phyloP scores from a whole-genome alignment of 73 alveolate genomes.

The Paramecium sexaurelia region DNA sequence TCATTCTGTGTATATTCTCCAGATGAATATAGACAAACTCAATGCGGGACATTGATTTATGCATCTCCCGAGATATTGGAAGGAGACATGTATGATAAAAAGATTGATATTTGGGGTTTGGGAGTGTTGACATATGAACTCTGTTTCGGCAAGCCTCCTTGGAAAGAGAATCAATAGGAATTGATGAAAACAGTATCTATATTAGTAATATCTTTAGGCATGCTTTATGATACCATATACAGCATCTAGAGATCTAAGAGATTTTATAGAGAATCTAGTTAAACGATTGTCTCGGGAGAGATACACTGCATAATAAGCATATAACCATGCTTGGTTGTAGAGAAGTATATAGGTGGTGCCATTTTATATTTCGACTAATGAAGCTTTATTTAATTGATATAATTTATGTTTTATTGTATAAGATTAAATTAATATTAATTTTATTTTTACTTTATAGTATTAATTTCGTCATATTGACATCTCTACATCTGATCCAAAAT shows the following conservation, averaged over 20 bases:
- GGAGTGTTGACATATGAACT: slow-evolving; percentile 94
- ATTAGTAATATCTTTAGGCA: neutral
- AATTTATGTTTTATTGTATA: neutral
- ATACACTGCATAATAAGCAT: neutral
- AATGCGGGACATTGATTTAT: slow-evolving; percentile 98
- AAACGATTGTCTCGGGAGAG: neutral
- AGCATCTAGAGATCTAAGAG: slow-evolving; percentile 29
- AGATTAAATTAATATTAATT: neutral
- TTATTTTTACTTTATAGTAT: neutral
- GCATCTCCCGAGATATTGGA: slow-evolving; percentile 97
- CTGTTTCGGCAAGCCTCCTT: slow-evolving; percentile 89
- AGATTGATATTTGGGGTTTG: slow-evolving; percentile 92
- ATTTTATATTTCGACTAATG: neutral
- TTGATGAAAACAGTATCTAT: neutral
- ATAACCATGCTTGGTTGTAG: neutral
- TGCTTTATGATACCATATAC: slow-evolving; percentile 6
- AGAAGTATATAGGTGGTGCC: neutral
- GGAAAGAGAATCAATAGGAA: slow-evolving; percentile 2
- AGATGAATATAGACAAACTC: slow-evolving; percentile 85
- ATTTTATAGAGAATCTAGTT: slow-evolving; percentile 15
- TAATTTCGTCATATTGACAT: neutral
- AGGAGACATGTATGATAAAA: slow-evolving; percentile 80
- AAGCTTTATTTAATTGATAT: slow-evolving; percentile 9
- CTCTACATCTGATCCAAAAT: neutral
- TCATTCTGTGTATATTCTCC: slow-evolving; percentile 20